Base-by-base conservation (phyloP, 2,329 filamentous ascomycete genomes). In the Ilyonectria mors-panacis region DNA sequence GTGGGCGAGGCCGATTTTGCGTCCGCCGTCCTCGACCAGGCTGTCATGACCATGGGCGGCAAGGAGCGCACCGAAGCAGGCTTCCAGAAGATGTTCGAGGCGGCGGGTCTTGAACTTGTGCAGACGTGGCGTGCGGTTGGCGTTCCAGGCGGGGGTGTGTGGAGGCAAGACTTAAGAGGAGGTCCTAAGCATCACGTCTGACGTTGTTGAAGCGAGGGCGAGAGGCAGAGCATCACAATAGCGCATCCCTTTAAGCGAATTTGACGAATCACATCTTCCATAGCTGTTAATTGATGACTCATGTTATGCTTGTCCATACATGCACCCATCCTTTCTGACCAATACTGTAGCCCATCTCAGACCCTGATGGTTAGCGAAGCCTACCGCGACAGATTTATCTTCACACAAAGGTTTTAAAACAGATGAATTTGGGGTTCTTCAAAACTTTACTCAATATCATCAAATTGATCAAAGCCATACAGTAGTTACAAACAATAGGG, bases 31-130 rank as follows among this genome's bases (percentile, higher is more conserved):
- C 62, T 79, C 15, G 78, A 79, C 59, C 76, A 78, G 39, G 75
- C 73, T 10, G 76, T 79, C 15, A 79, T 80, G 76, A 75, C 76
- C 10, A 80, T 80, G 72, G 77, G 74, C 1, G 78, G 78, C n/a
- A 80, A 80, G 47, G 77, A 79, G 48, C 72, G 76, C 4, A 80
- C 76, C 0, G 73, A 76, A 7, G 63, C 63, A 7, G 77, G 75
- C 6, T 79, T 79, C 51, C 39, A 65, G 12, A 74, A 72, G 37
- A 72, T 80, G 63, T 68, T 80, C 44, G 72, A 76, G 1, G 74
- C 71, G 4, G 73, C 77, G 4, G 76, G 77, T 4, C 70, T 80
- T 9, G 76, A 79, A 57, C 53, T 80, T 5, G 76, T 79, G 2
- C 59, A 68, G 42, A 70, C 74, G 2, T 76, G 75, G 75, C 63